Base-by-base conservation (phyloP, 495 filamentous ascomycete species). In the Podospora pseudocomata region DNA sequence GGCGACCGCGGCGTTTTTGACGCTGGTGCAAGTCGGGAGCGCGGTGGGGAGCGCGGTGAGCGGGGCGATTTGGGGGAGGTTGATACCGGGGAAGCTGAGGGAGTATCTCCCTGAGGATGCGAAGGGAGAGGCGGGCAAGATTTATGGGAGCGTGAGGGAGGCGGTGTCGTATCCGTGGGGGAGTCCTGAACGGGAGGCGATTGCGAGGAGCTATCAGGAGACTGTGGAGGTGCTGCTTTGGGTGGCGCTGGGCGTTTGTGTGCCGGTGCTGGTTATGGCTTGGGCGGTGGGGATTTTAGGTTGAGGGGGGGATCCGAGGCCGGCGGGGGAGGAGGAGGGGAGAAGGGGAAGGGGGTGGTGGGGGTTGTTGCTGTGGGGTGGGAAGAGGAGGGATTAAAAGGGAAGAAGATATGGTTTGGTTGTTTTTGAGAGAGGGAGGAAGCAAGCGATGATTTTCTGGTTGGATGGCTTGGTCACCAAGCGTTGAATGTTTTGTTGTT, bases 1-100 rank as follows among this genome's bases (percentile, higher is more conserved):
- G 1, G 84, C 86, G 1, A 85, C 91, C 0, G 88, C 89, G 0
- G 66, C 91, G 1, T 79, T 86, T 54, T 74, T 82, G 44, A 81
- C 91, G 3, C 79, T 89, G 60, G 80, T 83, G 6, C 80, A 77
- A 60, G 80, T 91, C 16, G 90, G 90, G 20, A 87, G 81, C 4
- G 85, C 87, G 0, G 83, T 90, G 23, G 90, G 90, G 0, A 71
- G 77, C 0, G 80, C 87, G 0, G 79, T 93, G 30, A 85, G 85
- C 0, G 84, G 82, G 0, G 88, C 87, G 18, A 86, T 93, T 23
- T 92, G 88, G 85, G 86, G 84, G 0, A 79, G 83, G 60, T 82
- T 83, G 5, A 82, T 90, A 34, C 84, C 83, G 0, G 65, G 60
- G 0, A 80, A 82, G 32, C 79, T 93, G 4, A 44, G 67, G 9